Conservation (phyloP, 2,329 filamentous ascomycete genomes). For the Rosellinia necatrix region DNA sequence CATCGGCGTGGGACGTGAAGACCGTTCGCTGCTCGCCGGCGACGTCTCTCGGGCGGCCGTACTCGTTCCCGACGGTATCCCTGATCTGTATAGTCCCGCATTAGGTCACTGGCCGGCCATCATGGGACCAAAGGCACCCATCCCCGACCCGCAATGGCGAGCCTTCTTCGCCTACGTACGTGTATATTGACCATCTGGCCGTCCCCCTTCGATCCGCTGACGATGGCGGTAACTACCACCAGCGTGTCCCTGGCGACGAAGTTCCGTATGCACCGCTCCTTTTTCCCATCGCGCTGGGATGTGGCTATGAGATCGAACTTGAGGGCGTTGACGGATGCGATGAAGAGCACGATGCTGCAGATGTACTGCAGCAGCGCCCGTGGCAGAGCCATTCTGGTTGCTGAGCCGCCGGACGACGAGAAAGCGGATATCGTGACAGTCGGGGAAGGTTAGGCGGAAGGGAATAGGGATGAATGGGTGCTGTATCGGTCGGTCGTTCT, state of each 20-base stretch:
- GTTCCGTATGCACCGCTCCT: slow-evolving; percentile 92
- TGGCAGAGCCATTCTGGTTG: slow-evolving; percentile 52
- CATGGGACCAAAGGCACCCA: no score
- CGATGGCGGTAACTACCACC: slow-evolving; percentile 90
- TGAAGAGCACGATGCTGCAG: slow-evolving; percentile 62
- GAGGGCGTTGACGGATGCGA: slow-evolving; percentile 67
- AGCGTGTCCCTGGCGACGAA: slow-evolving; percentile 91
- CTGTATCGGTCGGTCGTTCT: no score
- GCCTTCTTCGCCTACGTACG: slow-evolving; percentile 56
- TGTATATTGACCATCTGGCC: slow-evolving; percentile 94
- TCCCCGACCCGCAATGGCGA: no score
- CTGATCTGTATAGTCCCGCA: slow-evolving; percentile 69
- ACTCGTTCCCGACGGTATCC: slow-evolving; percentile 95
- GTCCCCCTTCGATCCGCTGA: slow-evolving; percentile 85
- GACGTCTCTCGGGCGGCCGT: slow-evolving; percentile 87
- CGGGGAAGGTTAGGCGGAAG: no score
- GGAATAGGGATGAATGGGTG: no score
- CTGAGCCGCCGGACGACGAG: neutral
- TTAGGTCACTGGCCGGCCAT: neutral
- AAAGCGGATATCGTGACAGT: slow-evolving; percentile 1
- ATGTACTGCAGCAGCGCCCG: slow-evolving; percentile 61
- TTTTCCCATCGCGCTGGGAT: slow-evolving; percentile 58
- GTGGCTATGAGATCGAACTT: slow-evolving; percentile 91
- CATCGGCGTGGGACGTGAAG: slow-evolving; percentile 90
- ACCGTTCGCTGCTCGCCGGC: slow-evolving; percentile 90